Evolutionary conservation across 495 filamentous ascomycete genomes (phyloP), one percentile per base, ranked within the genome.

Genomic region (Penicillium antarcticum): DNA sequence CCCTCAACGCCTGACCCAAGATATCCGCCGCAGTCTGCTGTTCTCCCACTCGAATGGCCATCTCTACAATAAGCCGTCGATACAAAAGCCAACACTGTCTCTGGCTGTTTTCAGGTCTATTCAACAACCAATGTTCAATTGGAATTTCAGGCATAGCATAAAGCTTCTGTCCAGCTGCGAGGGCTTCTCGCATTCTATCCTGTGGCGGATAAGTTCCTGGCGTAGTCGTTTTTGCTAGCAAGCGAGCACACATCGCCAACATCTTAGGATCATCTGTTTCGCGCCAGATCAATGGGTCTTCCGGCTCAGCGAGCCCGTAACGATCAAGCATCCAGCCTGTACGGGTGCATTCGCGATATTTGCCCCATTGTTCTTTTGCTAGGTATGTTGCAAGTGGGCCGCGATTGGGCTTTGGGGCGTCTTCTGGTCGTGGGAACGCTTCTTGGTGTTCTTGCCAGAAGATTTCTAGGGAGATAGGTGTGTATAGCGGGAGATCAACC

Each of bases 341-440:
- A 5, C 41, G 41, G n/a, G 41, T 43, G n/a, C 41, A 43, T 43
- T 43, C 41, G 4, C 41, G 41, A 11, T 32, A 43, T 18, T 43
- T 43, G n/a, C n/a, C 26, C 41, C 41, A 43, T 43, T 32, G 41
- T 4, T 32, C 7, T 32, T 43, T 4, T 13, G 26, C n/a, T 9
- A 43, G 14, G 14, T 16, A 13, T 18, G 5, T 24, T 31, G 32
- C 41, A 13, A 29, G 9, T 1, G 13, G n/a, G 11, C 5, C 17
- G 9, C 21, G 8, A 42, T 11, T 9, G 12, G 21, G 4, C 5
- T 13, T 21, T 24, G 39, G 39, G 26, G 8, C 8, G 4, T 29
- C 31, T 5, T 32, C 11, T 11, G 41, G 41, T 31, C 24, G 24
- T 5, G 41, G 41, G 14, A 43, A 32, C 14, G 23, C 12, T 17